Conservation (phyloP, 2,329 filamentous ascomycete genomes). For the Kalaharituber pfeilii region DNA sequence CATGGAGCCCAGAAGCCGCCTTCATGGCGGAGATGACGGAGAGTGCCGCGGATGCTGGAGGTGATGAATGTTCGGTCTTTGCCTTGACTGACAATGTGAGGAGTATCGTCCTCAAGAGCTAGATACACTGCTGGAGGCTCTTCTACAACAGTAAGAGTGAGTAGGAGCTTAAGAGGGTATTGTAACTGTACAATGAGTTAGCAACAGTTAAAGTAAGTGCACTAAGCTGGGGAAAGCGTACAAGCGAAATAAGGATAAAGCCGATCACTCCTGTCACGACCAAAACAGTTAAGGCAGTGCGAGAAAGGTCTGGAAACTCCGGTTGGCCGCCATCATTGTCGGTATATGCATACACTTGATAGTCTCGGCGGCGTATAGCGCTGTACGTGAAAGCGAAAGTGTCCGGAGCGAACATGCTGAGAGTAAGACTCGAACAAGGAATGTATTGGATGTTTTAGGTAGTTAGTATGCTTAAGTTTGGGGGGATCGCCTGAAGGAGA, state of each 20-base stretch:
- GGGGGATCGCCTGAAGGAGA: too few species aligned
- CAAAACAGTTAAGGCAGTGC: neutral
- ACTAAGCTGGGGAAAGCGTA: too few species aligned
- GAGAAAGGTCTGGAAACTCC: neutral
- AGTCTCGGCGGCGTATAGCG: too few species aligned
- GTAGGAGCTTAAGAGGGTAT: constrained; percentile 31
- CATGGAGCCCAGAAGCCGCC: constrained; percentile 50
- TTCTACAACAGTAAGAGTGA: constrained; percentile 47
- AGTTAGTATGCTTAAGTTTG: too few species aligned
- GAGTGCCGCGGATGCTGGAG: constrained; percentile 39
- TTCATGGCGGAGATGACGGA: constrained; percentile 43
- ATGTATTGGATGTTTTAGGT: too few species aligned
- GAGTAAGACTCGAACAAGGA: too few species aligned
- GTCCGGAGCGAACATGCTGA: too few species aligned
- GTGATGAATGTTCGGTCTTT: constrained; percentile 37
- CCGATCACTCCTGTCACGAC: neutral
- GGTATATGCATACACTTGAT: neutral
- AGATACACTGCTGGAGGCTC: constrained; percentile 38
- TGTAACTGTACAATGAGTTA: constrained; percentile 8
- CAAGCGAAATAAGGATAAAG: neutral
- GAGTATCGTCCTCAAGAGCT: constrained; percentile 30
- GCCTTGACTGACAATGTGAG: constrained; percentile 18
- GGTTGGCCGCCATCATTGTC: neutral
- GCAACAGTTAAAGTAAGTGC: too few species aligned
- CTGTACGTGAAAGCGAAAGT: too few species aligned